Evolutionary conservation across 2,329 filamentous ascomycete species (phyloP).

Genomic region (Didymella arachidicola): DNA sequence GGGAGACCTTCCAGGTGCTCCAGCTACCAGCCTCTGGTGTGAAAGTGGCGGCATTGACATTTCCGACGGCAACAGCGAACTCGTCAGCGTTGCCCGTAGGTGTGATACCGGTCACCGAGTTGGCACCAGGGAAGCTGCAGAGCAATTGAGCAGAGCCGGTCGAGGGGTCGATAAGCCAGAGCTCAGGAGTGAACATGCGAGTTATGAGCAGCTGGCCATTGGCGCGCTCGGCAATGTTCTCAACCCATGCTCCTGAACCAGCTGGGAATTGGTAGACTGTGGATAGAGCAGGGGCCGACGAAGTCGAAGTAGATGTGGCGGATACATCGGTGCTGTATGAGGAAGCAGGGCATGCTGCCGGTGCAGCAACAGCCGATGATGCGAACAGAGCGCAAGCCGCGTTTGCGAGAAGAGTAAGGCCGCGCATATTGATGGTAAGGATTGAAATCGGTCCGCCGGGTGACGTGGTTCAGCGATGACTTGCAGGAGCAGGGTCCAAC

Average conservation of each 20-base stretch:
- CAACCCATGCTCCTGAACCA: constrained; percentile 19
- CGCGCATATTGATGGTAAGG: constrained; percentile 14
- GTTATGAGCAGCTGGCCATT: constrained; percentile 22
- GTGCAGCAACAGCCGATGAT: constrained; percentile 7
- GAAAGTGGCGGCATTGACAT: constrained; percentile 19
- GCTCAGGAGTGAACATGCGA: constrained; percentile 22
- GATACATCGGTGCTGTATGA: background rate
- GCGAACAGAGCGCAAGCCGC: constrained; percentile 15
- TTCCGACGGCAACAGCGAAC: constrained; percentile 22
- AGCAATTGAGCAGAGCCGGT: constrained; percentile 16
- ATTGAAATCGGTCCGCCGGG: constrained; percentile 4
- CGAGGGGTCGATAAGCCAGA: constrained; percentile 18
- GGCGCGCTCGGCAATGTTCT: constrained; percentile 20
- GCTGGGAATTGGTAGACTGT: constrained; percentile 17
- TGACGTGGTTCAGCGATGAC: constrained; percentile 12
- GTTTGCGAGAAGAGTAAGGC: constrained; percentile 11
- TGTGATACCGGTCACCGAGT: constrained; percentile 20
- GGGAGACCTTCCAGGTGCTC: constrained; percentile 19
- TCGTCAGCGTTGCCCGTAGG: constrained; percentile 18
- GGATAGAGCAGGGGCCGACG: constrained; percentile 6
- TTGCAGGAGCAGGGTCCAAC: constrained; percentile 7
- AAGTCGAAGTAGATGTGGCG: background rate
- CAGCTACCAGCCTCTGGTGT: constrained; percentile 19
- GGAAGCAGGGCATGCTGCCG: constrained; percentile 11
- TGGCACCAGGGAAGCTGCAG: constrained; percentile 17